Conservation (phyloP, 257 asterid species). For the Linaria vulgaris region DNA sequence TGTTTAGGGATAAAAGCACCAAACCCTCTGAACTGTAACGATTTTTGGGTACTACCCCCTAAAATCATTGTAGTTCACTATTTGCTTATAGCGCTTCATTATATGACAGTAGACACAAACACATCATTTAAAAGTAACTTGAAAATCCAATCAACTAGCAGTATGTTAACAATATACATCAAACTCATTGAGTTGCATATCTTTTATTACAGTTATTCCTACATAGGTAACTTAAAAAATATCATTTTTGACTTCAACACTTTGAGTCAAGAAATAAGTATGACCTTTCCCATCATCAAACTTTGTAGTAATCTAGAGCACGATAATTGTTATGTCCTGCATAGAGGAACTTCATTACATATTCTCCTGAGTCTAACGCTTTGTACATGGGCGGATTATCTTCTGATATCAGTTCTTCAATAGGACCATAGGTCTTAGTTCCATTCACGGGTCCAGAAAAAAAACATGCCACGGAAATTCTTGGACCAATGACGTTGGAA, state of each 20-base stretch:
- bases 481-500: slow-evolving; percentile 40
- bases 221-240: background rate
- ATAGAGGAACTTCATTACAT: slow-evolving; percentile 12
- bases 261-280: background rate
- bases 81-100: too few relatives aligned
- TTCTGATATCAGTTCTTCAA: slow-evolving; percentile 46
- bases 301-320: slow-evolving; percentile 38
- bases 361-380: slow-evolving; percentile 36
- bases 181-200: too few relatives aligned
- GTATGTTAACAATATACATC: too few relatives aligned
- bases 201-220: background rate
- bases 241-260: background rate
- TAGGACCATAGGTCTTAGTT: slow-evolving; percentile 41
- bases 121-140: background rate
- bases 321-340: slow-evolving; percentile 40
- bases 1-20: too few relatives aligned
- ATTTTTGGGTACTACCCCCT: too few relatives aligned
- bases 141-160: too few relatives aligned
- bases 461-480: slow-evolving; percentile 50
- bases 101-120: background rate
- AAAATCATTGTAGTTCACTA: too few relatives aligned
- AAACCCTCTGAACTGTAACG: too few relatives aligned
- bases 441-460: slow-evolving; percentile 26
- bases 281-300: slow-evolving; percentile 16
- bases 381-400: slow-evolving; percentile 43